Evolutionary conservation across 331 rosid genomes (phyloP), one percentile per base, ranked within the genome.

Genomic region (Pyracantha coccinea): DNA sequence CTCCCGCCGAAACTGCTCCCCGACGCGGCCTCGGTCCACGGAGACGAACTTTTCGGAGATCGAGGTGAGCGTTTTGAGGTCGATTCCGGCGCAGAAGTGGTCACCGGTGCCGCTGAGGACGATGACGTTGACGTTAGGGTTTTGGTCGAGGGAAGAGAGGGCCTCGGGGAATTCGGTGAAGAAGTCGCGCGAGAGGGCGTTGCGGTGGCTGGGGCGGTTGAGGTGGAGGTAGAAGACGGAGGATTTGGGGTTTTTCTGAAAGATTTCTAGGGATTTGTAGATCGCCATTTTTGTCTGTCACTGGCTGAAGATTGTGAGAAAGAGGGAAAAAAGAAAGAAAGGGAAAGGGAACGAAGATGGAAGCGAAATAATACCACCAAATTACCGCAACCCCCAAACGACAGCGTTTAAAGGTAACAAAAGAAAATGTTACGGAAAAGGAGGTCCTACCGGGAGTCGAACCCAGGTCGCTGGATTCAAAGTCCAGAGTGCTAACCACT

Each of bases 31-130:
- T 0, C 85, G 84, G 74, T 86, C 89, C 9, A 21, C 59, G 33
- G 87, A 81, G 21, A 3, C 23, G 33, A 25, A 47, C 3, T 29
- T 2, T 0, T 68, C 19, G 66, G 79, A 11, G 53, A 54, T 19
- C 31, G 95, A 76, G 12, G 58, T 61, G 3, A 90, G 78, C 12
- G 72, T n/a, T 67, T 63, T 60, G 58, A 91, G 86, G 68, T 94
- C 96, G 85, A 91, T 91, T 10, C 98, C 97, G 67, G 96, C 41
- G 87, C 99, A 91, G 83, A 91, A 94, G 84, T 92, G 91, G 1
- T 77, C 33, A 9, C 99, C 99, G 14, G 87, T 67, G 28, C 86
- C 96, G 69, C 85, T 79, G 27, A 94, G 85, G 52, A 94, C 81
- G 80, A 94, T 87, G 59, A 90, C 96, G 54, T 79, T 78, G 71